phyloP scores from a whole-genome alignment of 2,329 filamentous ascomycete genomes.

The Xylariaceae sp. region DNA sequence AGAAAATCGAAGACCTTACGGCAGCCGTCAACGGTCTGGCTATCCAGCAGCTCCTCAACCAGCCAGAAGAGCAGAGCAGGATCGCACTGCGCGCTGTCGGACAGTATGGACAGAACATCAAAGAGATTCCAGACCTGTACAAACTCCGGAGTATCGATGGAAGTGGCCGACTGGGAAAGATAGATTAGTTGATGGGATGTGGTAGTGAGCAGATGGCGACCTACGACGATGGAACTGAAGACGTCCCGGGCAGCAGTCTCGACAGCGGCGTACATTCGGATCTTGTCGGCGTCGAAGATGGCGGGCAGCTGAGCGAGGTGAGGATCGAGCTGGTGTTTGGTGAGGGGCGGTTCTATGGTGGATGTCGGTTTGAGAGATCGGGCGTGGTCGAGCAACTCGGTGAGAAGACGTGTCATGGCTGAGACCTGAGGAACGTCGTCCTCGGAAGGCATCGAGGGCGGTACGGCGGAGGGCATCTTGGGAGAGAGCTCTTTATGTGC shows the following conservation, averaged over 20 bases:
- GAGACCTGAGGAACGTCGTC: slow-evolving; percentile 53
- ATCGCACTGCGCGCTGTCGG: slow-evolving; percentile 75
- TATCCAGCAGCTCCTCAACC: slow-evolving; percentile 92
- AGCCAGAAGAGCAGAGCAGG: slow-evolving; percentile 83
- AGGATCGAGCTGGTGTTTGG: slow-evolving; percentile 62
- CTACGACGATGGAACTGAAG: slow-evolving; percentile 77
- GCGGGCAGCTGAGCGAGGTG: slow-evolving; percentile 44
- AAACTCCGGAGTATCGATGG: slow-evolving; percentile 76
- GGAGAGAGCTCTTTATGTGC: too few species aligned
- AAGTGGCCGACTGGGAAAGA: slow-evolving; percentile 60
- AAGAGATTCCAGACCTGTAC: slow-evolving; percentile 89
- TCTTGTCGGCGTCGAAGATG: slow-evolving; percentile 44
- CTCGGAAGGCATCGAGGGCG: slow-evolving; percentile 47
- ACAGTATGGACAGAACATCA: slow-evolving; percentile 85
- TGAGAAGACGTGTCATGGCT: slow-evolving; percentile 52
- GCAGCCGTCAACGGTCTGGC: slow-evolving; percentile 90
- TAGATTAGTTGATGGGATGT: slow-evolving; percentile 29
- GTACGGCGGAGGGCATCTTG: not conserved
- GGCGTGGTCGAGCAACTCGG: slow-evolving; percentile 58
- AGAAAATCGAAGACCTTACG: slow-evolving; percentile 91
- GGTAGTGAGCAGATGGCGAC: slow-evolving; percentile 28
- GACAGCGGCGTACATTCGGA: slow-evolving; percentile 65
- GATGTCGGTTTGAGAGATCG: slow-evolving; percentile 55
- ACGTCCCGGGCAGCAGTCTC: slow-evolving; percentile 80
- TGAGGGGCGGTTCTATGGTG: slow-evolving; percentile 71